Conservation (phyloP, 805 yeast genomes). For the Blastobotrys attinorum region DNA sequence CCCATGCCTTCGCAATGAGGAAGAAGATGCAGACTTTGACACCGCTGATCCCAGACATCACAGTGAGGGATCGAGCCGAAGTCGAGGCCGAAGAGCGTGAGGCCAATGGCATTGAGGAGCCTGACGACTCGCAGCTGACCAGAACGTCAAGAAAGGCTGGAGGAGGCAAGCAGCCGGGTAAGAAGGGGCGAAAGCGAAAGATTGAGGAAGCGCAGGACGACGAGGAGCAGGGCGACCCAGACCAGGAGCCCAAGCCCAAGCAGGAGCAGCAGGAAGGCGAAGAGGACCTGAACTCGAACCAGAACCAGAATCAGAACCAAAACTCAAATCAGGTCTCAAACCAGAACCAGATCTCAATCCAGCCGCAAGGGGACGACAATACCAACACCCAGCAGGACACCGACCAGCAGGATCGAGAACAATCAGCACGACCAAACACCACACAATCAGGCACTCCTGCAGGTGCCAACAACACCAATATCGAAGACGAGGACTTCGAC, state of each 20-base stretch:
- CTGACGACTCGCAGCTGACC: constrained; percentile 6
- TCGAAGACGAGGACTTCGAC: constrained; percentile 3
- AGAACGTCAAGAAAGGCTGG: constrained; percentile 18
- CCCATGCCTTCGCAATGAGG: constrained; percentile 94
- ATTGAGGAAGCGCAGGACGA: constrained; percentile 18
- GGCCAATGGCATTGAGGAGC: constrained; percentile 6
- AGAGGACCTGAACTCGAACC: not conserved
- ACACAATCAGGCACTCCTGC: not conserved
- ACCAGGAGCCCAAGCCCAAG: too few species aligned
- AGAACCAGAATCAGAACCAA: too few species aligned
- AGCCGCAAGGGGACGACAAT: too few species aligned
- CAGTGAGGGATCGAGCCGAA: constrained; percentile 46
- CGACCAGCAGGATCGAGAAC: not conserved
- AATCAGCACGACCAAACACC: not conserved
- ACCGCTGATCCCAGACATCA: constrained; percentile 86
- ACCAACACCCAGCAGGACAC: not conserved
- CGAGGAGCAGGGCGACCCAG: too few species aligned
- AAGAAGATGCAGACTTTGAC: constrained; percentile 68
- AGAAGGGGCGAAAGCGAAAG: constrained; percentile 22
- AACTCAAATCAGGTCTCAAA: too few species aligned
- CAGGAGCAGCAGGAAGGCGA: constrained; percentile 3
- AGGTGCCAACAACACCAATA: not conserved
- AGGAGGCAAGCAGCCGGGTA: constrained; percentile 22
- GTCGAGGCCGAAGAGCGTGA: constrained; percentile 32
- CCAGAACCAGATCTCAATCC: too few species aligned